These are phyloP conservation scores for Acmispon strigosus DNA, from an alignment of 306 rosid genomes.

Conservation along the genomic window DNA sequence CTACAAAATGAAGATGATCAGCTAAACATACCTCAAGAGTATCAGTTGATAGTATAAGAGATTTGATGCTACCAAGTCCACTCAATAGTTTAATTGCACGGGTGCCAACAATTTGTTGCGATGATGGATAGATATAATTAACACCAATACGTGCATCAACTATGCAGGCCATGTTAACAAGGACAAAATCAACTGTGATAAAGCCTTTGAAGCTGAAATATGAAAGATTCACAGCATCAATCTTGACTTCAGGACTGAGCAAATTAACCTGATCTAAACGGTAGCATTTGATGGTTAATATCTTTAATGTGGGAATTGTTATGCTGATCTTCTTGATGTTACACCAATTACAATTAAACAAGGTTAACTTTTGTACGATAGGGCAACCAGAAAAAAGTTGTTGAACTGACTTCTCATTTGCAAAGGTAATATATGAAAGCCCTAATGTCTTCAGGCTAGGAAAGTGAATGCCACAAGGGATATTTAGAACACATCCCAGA, in stretches of 20 bases:
- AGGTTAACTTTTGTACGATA: neutral
- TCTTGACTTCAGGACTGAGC: neutral
- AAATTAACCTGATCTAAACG: neutral
- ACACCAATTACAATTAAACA: neutral
- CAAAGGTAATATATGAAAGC: neutral
- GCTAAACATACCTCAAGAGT: slow-evolving; percentile 9
- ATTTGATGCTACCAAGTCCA: slow-evolving; percentile 4
- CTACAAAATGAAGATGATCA: neutral
- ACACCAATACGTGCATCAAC: neutral
- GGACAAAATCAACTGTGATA: neutral
- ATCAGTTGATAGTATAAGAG: neutral
- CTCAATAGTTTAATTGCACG: neutral
- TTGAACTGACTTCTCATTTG: neutral
- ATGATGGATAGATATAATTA: neutral
- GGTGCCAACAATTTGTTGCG: neutral
- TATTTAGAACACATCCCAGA: neutral
- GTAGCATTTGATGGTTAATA: neutral
- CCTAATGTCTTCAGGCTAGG: neutral
- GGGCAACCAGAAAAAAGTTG: neutral
- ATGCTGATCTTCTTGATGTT: neutral
- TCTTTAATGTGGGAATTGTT: neutral
- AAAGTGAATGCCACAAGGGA: neutral
- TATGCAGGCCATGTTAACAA: slow-evolving; percentile 4
- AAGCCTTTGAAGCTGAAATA: neutral
- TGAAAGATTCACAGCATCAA: slow-evolving; percentile 16